Conservation (phyloP, 192 early-diverging fungal species). For the Gaertneriomyces sp. region DNA sequence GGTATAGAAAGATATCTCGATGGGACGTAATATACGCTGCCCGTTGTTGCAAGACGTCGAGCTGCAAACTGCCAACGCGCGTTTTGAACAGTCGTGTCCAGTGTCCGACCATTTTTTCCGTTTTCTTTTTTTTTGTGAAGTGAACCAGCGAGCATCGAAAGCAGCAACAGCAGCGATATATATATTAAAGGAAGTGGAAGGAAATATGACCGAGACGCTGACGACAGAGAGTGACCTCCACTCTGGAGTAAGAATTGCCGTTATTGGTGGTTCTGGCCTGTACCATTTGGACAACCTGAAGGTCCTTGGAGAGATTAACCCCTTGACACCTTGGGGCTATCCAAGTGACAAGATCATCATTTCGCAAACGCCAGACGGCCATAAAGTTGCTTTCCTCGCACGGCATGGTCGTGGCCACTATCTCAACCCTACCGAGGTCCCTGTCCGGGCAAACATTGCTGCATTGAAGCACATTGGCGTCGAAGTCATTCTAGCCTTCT, state of each 20-base stretch:
- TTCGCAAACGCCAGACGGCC: constrained; percentile 60
- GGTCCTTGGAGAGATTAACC: constrained; percentile 76
- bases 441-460: constrained; percentile 94
- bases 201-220: too few species aligned
- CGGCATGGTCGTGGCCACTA: constrained; percentile 91
- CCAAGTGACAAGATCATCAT: constrained; percentile 87
- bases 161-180: too few species aligned
- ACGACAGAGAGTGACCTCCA: neutral
- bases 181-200: too few species aligned
- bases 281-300: constrained; percentile 81
- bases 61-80: too few species aligned
- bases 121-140: too few species aligned
- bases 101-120: too few species aligned
- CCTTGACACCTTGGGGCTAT: constrained; percentile 77
- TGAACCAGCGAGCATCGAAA: too few species aligned
- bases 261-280: constrained; percentile 88
- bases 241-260: constrained; percentile 70
- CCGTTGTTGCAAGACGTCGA: too few species aligned
- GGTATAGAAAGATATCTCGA: too few species aligned
- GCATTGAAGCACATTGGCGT: constrained; percentile 93
- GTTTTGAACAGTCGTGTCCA: too few species aligned
- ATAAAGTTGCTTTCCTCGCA: constrained; percentile 92
- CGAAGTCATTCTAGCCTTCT: constrained; percentile 89
- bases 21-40: too few species aligned
- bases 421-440: constrained; percentile 84